phyloP scores from a whole-genome alignment of 2,329 filamentous ascomycete species.

The Botryotinia narcissicola region DNA sequence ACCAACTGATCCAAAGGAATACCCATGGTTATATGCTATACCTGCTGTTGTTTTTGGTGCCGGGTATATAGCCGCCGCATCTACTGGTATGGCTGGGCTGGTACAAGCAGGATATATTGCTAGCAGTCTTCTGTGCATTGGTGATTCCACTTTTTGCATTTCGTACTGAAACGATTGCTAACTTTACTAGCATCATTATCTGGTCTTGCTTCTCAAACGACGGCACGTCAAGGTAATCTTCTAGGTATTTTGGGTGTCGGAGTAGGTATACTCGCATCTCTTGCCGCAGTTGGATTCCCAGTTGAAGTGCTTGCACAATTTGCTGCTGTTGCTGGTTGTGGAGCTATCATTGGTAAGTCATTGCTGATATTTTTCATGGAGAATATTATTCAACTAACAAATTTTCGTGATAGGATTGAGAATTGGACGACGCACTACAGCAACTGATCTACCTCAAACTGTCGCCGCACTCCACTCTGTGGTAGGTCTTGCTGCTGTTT shows the following conservation, averaged over 20 bases:
- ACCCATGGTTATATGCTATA: slow-evolving; percentile 81
- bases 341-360: slow-evolving; percentile 57
- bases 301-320: slow-evolving; percentile 79
- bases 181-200: slow-evolving; percentile 60
- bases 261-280: slow-evolving; percentile 77
- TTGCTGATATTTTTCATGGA: fast-evolving
- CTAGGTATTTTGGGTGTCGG: slow-evolving; percentile 83
- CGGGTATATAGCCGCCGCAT: slow-evolving; percentile 75
- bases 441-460: slow-evolving; percentile 84
- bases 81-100: slow-evolving; percentile 77
- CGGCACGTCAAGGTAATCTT: slow-evolving; percentile 80
- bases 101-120: slow-evolving; percentile 86
- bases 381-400: background rate
- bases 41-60: slow-evolving; percentile 76
- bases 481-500: slow-evolving; percentile 81
- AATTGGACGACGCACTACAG: slow-evolving; percentile 83
- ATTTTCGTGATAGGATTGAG: slow-evolving; percentile 51
- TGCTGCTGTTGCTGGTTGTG: slow-evolving; percentile 69
- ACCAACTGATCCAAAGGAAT: slow-evolving; percentile 82
- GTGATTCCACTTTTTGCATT: background rate
- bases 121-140: slow-evolving; percentile 81
- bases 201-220: slow-evolving; percentile 76
- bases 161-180: background rate
- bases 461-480: slow-evolving; percentile 88
- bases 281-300: slow-evolving; percentile 77